phyloP scores from a whole-genome alignment of 257 asterid genomes.

The Paulownia fortunei region DNA sequence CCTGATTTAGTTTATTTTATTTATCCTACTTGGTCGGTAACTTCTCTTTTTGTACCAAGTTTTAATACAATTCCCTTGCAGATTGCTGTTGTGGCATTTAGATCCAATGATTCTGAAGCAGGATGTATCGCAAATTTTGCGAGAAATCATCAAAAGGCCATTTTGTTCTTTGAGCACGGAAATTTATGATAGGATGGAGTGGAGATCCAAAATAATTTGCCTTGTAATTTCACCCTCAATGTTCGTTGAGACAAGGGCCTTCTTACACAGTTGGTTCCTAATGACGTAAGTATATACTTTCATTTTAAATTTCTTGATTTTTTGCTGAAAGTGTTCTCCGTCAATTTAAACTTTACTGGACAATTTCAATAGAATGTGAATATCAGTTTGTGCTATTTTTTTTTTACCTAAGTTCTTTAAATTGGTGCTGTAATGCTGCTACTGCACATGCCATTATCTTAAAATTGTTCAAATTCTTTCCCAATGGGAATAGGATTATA shows the following conservation, averaged over 20 bases:
- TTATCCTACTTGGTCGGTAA: not conserved
- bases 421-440: not conserved
- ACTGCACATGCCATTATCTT: not conserved
- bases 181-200: constrained; percentile 61
- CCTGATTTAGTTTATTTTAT: not conserved
- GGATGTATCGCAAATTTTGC: constrained; percentile 61
- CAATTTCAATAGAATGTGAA: not conserved
- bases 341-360: constrained; percentile 2
- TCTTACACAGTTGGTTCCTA: constrained; percentile 78
- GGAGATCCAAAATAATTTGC: constrained; percentile 67
- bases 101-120: constrained; percentile 67
- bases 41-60: not conserved
- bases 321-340: not conserved
- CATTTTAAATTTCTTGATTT: constrained; percentile 14
- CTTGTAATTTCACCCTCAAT: constrained; percentile 66
- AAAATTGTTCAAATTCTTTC: not conserved
- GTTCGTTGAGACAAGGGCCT: constrained; percentile 71
- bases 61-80: constrained; percentile 41
- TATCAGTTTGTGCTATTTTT: constrained; percentile 6
- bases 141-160: constrained; percentile 55
- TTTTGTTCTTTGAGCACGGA: constrained; percentile 60
- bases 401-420: not conserved
- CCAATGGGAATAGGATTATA: not conserved
- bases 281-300: constrained; percentile 55
- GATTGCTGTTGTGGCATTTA: constrained; percentile 75